phyloP scores from a whole-genome alignment of 2,329 filamentous ascomycete species.

The Beauveria sp. region DNA sequence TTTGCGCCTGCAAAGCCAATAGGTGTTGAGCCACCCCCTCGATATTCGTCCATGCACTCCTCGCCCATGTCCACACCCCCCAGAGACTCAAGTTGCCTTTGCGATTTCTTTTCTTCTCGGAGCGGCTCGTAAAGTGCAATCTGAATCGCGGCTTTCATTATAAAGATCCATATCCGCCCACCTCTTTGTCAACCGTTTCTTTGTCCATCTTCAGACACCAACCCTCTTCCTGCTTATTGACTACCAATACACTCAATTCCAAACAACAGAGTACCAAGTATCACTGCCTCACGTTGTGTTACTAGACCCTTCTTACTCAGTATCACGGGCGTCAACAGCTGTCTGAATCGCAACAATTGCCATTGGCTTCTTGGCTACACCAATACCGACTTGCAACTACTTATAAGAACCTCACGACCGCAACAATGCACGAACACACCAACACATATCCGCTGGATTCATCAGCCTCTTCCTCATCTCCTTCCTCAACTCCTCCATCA shows the following conservation, averaged over 20 bases:
- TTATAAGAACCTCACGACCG: not conserved
- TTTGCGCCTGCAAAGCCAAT: conserved; percentile 7
- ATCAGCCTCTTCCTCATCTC: conserved; percentile 4
- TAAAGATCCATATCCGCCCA: conserved; percentile 7
- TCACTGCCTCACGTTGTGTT: conserved; percentile 2
- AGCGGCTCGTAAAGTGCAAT: not conserved
- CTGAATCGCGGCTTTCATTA: conserved; percentile 7
- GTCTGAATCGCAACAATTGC: not conserved
- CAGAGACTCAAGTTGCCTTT: not conserved
- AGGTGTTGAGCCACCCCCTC: conserved; percentile 1
- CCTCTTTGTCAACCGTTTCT: not conserved
- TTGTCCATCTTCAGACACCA: not conserved
- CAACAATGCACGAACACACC: not conserved
- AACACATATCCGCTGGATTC: conserved; percentile 2
- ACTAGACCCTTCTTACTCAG: not conserved
- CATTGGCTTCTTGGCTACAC: not conserved
- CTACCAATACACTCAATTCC: not conserved
- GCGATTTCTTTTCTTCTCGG: conserved; percentile 1
- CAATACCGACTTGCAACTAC: not conserved
- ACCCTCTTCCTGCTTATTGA: not conserved
- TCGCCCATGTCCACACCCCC: not conserved
- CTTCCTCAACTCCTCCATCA: conserved; percentile 5
- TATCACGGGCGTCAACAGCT: not conserved
- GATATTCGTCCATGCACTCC: not conserved
- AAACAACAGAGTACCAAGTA: not conserved